Evolutionary conservation across 2,329 filamentous ascomycete genomes (phyloP).

Genomic region (Fusarium goolgardi): DNA sequence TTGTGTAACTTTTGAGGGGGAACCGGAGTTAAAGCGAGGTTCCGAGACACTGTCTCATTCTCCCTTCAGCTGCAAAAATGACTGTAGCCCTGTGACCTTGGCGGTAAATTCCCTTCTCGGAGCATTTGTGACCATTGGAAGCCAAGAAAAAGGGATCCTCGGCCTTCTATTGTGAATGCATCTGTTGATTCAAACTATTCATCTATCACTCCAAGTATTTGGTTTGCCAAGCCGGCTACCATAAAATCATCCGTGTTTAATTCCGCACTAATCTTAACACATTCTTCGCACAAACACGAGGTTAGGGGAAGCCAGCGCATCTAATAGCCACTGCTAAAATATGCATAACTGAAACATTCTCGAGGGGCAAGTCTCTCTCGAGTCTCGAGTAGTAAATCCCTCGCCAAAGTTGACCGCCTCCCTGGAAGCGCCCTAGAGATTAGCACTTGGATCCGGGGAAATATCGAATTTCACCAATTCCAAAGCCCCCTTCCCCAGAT

Average conservation of each 20-base stretch:
- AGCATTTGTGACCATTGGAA: neutral
- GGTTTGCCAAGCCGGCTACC: neutral
- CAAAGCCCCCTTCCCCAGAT: conserved; percentile 22
- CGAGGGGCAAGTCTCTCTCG: conserved; percentile 13
- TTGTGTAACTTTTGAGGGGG: neutral
- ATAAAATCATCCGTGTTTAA: neutral
- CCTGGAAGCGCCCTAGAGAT: neutral
- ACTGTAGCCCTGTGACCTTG: neutral
- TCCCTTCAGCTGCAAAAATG: conserved; percentile 11
- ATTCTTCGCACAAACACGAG: conserved; percentile 11
- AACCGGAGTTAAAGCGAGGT: conserved; percentile 11
- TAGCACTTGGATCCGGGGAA: conserved; percentile 22
- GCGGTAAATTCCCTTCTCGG: neutral
- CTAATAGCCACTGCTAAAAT: neutral
- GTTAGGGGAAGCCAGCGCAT: neutral
- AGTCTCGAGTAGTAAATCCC: neutral
- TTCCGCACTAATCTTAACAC: neutral
- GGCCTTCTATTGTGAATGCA: neutral
- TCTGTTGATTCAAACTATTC: no score
- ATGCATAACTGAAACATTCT: conserved; percentile 20
- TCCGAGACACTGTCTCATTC: conserved; percentile 33
- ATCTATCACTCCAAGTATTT: neutral
- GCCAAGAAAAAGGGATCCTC: neutral
- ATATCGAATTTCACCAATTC: conserved; percentile 36
- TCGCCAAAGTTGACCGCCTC: neutral